Evolutionary conservation across 768 basidiomycete genomes (phyloP).

Genomic region (Boletus barrowsii): DNA sequence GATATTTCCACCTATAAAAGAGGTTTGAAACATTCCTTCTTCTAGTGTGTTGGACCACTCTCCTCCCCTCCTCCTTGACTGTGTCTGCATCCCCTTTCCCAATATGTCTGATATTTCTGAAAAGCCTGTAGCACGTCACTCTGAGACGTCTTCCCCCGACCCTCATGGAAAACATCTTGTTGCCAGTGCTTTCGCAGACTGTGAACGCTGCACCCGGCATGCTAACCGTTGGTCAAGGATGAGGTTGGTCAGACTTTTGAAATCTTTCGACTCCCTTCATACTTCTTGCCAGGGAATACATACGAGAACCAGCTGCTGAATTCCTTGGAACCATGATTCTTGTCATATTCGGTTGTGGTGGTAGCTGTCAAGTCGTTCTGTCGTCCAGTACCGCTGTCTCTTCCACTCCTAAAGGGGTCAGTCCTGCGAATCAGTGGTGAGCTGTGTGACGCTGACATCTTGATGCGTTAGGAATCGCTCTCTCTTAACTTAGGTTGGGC

Average conservation of each 20-base stretch:
- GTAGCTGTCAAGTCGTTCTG: conserved; percentile 55
- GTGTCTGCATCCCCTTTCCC: background rate
- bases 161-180: conserved; percentile 1
- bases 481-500: conserved; percentile 33
- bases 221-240: conserved; percentile 56
- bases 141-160: conserved; percentile 19
- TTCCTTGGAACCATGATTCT: conserved; percentile 59
- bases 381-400: conserved; percentile 45
- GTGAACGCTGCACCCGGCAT: conserved; percentile 36
- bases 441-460: background rate
- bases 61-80: background rate
- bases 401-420: conserved; percentile 52
- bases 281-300: conserved; percentile 32
- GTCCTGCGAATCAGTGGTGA: conserved; percentile 18
- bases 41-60: background rate
- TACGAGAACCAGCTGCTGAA: conserved; percentile 63
- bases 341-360: conserved; percentile 57
- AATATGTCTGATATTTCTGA: conserved; percentile 22
- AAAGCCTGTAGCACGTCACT: conserved; percentile 16
- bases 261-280: background rate
- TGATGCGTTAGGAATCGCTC: conserved; percentile 15
- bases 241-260: conserved; percentile 36
- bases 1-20: conserved; percentile 23
- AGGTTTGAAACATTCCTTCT: background rate
- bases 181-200: conserved; percentile 20